A percentile compares a stretch with the other conserved stretches of the same genome.
phyloP scores from a whole-genome alignment of 768 basidiomycete species.

The Agrocybe praecox region DNA sequence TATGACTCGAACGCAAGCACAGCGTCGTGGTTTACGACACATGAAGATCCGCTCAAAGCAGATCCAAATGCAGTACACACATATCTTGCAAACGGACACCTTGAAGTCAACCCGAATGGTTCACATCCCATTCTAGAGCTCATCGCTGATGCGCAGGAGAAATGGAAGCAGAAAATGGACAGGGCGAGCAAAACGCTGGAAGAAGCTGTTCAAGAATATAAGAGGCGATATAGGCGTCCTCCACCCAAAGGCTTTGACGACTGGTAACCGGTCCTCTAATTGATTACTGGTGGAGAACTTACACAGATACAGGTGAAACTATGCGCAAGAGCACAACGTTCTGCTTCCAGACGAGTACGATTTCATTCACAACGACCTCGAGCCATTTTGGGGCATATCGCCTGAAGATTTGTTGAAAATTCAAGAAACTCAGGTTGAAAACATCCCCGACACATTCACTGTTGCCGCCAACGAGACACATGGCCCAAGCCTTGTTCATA shows the following conservation, averaged over 20 bases:
- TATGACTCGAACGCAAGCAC: not conserved
- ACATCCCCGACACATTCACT: not conserved
- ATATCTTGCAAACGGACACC: slow-evolving; percentile 29
- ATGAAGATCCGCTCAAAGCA: not conserved
- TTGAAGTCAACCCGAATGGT: slow-evolving; percentile 36
- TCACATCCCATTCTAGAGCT: slow-evolving; percentile 77
- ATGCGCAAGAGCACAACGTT: not conserved
- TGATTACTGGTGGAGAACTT: not conserved
- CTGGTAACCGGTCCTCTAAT: not conserved
- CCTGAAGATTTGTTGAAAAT: not conserved
- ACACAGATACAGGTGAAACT: not conserved
- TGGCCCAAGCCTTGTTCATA: not conserved
- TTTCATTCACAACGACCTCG: slow-evolving; percentile 1
- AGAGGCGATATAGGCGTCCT: slow-evolving; percentile 63
- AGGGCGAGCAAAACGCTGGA: slow-evolving; percentile 71
- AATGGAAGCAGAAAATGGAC: slow-evolving; percentile 42
- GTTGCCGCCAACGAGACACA: not conserved
- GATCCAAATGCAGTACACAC: slow-evolving; percentile 4
- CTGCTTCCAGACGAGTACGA: slow-evolving; percentile 1
- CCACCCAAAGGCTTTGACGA: slow-evolving; percentile 54
- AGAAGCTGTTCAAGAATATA: slow-evolving; percentile 78
- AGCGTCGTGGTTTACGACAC: not conserved
- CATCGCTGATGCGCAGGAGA: slow-evolving; percentile 63
- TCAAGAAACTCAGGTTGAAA: not conserved
- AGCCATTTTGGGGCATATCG: not conserved